Conservation (phyloP, 805 yeast genomes). For the Teunomyces funiuensis region DNA sequence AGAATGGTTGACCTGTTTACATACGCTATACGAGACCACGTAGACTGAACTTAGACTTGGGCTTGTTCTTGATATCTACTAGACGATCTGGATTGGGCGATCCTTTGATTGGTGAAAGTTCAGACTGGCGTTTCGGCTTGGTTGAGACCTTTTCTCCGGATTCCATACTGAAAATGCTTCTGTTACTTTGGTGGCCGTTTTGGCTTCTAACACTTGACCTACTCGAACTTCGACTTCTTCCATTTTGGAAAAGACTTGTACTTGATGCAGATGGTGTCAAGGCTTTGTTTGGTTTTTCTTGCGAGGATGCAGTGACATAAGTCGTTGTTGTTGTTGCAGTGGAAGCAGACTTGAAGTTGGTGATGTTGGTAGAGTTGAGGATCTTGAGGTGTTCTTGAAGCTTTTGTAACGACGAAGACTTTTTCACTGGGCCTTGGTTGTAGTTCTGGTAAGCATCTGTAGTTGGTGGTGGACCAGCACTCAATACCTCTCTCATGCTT, state of each 20-base stretch:
- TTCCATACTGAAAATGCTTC: slow-evolving; percentile 10
- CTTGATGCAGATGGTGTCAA: slow-evolving; percentile 8
- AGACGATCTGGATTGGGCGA: slow-evolving; percentile 12
- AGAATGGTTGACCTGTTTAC: no score
- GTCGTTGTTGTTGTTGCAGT: slow-evolving; percentile 18
- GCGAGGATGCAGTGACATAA: slow-evolving; percentile 6
- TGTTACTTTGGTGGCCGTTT: slow-evolving; percentile 8
- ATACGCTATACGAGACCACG: slow-evolving; percentile 1
- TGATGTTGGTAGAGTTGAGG: slow-evolving; percentile 8
- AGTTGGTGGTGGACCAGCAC: slow-evolving; percentile 24
- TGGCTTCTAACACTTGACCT: slow-evolving; percentile 7
- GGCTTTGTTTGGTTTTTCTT: slow-evolving; percentile 1
- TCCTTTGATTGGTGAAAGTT: slow-evolving; percentile 13
- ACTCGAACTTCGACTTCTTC: slow-evolving; percentile 4
- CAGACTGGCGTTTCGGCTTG: not conserved
- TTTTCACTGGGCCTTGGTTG: slow-evolving; percentile 4
- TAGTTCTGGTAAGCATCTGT: not conserved
- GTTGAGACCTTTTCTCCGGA: slow-evolving; percentile 4
- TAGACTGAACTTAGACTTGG: slow-evolving; percentile 11
- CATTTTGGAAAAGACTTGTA: not conserved
- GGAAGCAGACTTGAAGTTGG: slow-evolving; percentile 21
- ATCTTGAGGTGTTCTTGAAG: slow-evolving; percentile 23
- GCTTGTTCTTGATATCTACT: slow-evolving; percentile 11
- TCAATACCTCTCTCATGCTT: slow-evolving; percentile 26
- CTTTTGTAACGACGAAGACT: slow-evolving; percentile 31